Evolutionary conservation across 306 rosid species (phyloP).

Genomic region (Rosa multiflora): DNA sequence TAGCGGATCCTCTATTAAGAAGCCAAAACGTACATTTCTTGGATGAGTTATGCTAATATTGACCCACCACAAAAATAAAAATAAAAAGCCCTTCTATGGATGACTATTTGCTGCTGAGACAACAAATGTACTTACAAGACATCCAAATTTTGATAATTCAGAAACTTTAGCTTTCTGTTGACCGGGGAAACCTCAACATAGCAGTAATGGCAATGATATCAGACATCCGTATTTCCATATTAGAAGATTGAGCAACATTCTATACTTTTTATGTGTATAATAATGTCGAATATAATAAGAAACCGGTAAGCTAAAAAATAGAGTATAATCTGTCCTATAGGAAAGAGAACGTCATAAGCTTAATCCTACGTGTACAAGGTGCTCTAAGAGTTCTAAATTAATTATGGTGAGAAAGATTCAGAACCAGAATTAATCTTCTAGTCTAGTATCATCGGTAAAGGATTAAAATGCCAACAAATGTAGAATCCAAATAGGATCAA

Average conservation of each 20-base stretch:
- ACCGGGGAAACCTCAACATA: conserved; percentile 69
- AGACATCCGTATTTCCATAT: background rate
- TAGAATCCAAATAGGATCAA: background rate
- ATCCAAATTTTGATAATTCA: conserved; percentile 80
- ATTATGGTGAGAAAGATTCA: background rate
- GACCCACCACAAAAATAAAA: too few relatives aligned
- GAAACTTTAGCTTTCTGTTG: conserved; percentile 73
- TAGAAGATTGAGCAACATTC: background rate
- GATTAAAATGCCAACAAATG: background rate
- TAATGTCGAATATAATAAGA: background rate
- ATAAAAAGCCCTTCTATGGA: too few relatives aligned
- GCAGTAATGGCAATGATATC: conserved; percentile 17
- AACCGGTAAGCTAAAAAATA: background rate
- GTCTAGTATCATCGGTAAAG: background rate
- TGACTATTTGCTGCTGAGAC: background rate
- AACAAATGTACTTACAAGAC: conserved; percentile 65
- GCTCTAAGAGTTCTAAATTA: background rate
- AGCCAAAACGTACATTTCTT: conserved; percentile 89
- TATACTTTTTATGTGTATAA: background rate
- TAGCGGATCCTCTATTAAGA: conserved; percentile 95
- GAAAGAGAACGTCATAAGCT: background rate
- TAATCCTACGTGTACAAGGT: background rate
- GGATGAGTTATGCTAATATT: background rate
- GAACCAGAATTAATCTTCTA: background rate
- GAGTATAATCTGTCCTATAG: background rate